These are phyloP conservation scores for Mycena albidolilacea DNA, from an alignment of 768 basidiomycete species.

Conservation along the genomic window DNA sequence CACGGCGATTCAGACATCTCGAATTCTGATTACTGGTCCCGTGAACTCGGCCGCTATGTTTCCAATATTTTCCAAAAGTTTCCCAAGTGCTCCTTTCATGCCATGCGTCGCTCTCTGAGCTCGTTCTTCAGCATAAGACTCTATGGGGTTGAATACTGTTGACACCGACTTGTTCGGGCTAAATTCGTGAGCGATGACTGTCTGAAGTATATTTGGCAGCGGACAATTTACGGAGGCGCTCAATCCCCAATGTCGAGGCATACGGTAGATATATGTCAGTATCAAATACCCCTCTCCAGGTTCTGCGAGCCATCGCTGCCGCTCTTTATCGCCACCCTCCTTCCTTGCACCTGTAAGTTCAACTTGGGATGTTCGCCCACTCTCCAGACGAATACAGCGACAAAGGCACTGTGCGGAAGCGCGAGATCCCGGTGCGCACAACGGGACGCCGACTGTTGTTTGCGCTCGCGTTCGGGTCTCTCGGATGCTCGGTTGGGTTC, in stretches of 20 bases:
- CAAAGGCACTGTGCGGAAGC: constrained; percentile 6
- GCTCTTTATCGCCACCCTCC: not conserved
- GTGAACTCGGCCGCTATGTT: too few species aligned
- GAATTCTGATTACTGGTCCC: too few species aligned
- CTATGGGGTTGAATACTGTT: not conserved
- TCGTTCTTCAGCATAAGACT: not conserved
- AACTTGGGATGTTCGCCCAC: constrained; percentile 23
- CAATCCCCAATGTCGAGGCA: constrained; percentile 1
- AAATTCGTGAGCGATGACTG: not conserved
- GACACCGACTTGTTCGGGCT: not conserved
- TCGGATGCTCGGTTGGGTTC: constrained; percentile 35
- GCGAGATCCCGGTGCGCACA: constrained; percentile 20
- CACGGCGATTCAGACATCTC: too few species aligned
- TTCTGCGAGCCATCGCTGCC: not conserved
- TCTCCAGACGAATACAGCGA: constrained; percentile 11
- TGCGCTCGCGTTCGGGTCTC: constrained; percentile 21
- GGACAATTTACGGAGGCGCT: not conserved
- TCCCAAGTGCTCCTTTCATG: too few species aligned
- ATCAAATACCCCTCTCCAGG: not conserved
- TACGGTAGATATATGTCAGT: not conserved
- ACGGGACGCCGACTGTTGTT: constrained; percentile 24
- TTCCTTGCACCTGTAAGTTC: not conserved
- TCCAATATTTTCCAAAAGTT: too few species aligned
- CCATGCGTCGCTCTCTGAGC: not conserved
- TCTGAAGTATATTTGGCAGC: constrained; percentile 8